These are phyloP conservation scores for Fagus sylvatica DNA, from an alignment of 306 rosid species.

Conservation along the genomic window DNA sequence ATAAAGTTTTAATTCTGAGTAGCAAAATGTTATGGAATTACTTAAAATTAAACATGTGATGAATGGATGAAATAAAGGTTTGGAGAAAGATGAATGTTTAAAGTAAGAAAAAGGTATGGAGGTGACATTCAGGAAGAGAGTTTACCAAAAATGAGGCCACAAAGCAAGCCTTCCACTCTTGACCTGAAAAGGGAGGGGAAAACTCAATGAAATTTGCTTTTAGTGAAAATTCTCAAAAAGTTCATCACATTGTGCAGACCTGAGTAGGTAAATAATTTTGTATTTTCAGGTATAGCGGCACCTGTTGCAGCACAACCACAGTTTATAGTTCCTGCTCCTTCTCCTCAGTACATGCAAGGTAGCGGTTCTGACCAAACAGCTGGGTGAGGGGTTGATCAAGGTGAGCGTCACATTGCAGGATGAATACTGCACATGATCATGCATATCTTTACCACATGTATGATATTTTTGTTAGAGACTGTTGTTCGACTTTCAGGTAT, in stretches of 20 bases:
- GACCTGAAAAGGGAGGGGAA: not conserved
- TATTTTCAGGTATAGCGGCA: constrained; percentile 65
- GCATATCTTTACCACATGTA: constrained; percentile 17
- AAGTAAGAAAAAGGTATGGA: not conserved
- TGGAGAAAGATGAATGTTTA: not conserved
- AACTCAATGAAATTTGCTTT: constrained; percentile 6
- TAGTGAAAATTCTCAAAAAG: not conserved
- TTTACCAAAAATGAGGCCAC: not conserved
- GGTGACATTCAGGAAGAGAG: not conserved
- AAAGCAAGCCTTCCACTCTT: not conserved
- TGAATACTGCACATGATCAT: not conserved
- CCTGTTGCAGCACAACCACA: constrained; percentile 83
- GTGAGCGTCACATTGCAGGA: constrained; percentile 38
- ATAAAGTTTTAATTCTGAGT: not conserved
- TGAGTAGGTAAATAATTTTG: constrained; percentile 19
- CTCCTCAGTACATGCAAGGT: constrained; percentile 75
- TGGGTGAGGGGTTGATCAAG: constrained; percentile 78
- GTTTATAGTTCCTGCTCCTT: constrained; percentile 71
- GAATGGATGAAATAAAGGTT: not conserved
- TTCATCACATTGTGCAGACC: not conserved
- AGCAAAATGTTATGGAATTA: not conserved
- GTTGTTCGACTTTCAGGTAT: constrained; percentile 45
- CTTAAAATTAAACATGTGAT: not conserved
- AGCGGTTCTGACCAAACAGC: constrained; percentile 82
- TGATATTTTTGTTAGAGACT: constrained; percentile 20